Evolutionary conservation across 345 rosid species (phyloP).

Genomic region (Ceriops tagal): DNA sequence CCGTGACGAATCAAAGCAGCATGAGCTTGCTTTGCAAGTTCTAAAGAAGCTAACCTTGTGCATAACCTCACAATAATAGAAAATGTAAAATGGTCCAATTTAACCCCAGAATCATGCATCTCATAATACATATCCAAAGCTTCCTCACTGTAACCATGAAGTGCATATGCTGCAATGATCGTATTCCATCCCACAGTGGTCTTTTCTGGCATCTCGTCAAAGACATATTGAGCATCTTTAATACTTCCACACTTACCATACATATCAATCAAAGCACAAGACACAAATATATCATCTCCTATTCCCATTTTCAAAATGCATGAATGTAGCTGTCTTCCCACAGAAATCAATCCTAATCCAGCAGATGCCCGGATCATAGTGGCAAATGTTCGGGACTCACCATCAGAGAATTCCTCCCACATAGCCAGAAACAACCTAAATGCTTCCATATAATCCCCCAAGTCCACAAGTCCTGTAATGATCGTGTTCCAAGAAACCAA

Average conservation of each 20-base stretch:
- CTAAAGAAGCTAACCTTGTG: constrained; percentile 66
- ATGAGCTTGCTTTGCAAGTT: constrained; percentile 81
- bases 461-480: constrained; percentile 53
- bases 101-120: constrained; percentile 69
- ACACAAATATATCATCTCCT: constrained; percentile 49
- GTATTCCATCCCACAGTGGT: constrained; percentile 82
- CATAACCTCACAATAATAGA: constrained; percentile 64
- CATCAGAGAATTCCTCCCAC: constrained; percentile 78
- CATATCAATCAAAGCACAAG: constrained; percentile 81
- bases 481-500: constrained; percentile 61
- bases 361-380: constrained; percentile 65
- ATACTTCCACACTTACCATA: constrained; percentile 83
- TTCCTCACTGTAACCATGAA: constrained; percentile 75
- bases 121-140: constrained; percentile 61
- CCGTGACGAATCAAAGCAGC: constrained; percentile 63
- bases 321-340: constrained; percentile 67
- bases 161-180: constrained; percentile 71
- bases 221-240: constrained; percentile 65
- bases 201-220: constrained; percentile 73
- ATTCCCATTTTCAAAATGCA: constrained; percentile 56
- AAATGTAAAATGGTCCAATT: constrained; percentile 75
- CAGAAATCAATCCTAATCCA: constrained; percentile 51
- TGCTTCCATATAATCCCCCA: constrained; percentile 60
- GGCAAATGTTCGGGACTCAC: constrained; percentile 51
- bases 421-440: constrained; percentile 53